Evolutionary conservation across 1,139 yeast genomes (phyloP).

Genomic region (Suhomyces yuchorum): DNA sequence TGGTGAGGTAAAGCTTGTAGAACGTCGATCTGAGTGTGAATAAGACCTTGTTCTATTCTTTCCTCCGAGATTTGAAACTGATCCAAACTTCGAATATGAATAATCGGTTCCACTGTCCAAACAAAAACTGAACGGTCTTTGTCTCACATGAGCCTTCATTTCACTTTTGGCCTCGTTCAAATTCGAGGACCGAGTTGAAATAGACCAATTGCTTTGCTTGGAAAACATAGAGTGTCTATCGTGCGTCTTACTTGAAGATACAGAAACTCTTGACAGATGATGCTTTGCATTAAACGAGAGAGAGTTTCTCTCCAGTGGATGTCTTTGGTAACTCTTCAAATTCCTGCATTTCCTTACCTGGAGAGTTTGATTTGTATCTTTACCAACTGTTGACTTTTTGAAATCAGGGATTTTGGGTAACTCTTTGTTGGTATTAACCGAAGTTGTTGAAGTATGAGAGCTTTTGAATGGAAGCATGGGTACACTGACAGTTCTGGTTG

Average conservation of each 20-base stretch:
- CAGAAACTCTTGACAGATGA: constrained; percentile 1
- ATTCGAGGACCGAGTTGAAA: constrained; percentile 5
- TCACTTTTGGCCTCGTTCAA: constrained; percentile 18
- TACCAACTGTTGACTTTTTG: not conserved
- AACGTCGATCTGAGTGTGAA: constrained; percentile 4
- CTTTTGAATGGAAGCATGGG: constrained; percentile 7
- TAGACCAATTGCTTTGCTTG: constrained; percentile 9
- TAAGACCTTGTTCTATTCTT: constrained; percentile 1
- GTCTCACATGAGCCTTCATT: constrained; percentile 27
- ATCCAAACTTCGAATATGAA: constrained; percentile 31
- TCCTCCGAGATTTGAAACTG: constrained; percentile 15
- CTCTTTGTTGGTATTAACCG: constrained; percentile 12
- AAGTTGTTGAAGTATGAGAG: not conserved
- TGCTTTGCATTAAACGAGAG: not conserved
- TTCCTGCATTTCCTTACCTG: constrained; percentile 16
- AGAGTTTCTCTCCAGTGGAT: constrained; percentile 7
- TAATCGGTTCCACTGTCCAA: constrained; percentile 39
- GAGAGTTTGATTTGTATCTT: not conserved
- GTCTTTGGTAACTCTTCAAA: constrained; percentile 14
- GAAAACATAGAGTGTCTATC: constrained; percentile 11
- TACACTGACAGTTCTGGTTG: constrained; percentile 9
- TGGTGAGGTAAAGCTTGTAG: constrained; percentile 2
- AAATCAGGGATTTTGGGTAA: constrained; percentile 10
- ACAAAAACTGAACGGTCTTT: constrained; percentile 36
- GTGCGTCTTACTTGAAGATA: not conserved